Conservation (phyloP, 176 grass and related monocot genomes). For the Pontederia paniculata region DNA sequence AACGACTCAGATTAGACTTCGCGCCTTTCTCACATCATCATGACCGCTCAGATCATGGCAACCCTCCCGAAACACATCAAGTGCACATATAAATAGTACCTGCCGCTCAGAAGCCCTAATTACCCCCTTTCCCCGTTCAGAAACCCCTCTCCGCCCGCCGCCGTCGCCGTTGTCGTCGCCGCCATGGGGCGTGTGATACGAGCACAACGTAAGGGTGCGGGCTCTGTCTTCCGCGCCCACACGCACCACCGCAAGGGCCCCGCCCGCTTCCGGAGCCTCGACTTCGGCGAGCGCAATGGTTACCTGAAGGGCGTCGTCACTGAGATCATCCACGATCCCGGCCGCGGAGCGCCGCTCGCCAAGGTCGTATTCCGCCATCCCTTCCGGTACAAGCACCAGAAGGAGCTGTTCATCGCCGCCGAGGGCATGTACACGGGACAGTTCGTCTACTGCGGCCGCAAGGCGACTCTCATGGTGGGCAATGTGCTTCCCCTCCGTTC, state of each 20-base stretch:
- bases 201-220: slow-evolving; percentile 88
- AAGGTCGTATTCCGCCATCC: slow-evolving; percentile 89
- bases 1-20: too few species aligned
- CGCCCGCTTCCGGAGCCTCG: slow-evolving; percentile 72
- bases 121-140: not conserved
- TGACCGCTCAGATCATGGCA: not conserved
- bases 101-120: not conserved
- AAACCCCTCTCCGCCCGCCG: not conserved
- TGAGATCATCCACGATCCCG: slow-evolving; percentile 85
- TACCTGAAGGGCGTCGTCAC: slow-evolving; percentile 86
- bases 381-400: slow-evolving; percentile 88
- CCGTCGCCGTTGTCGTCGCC: not conserved
- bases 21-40: not conserved
- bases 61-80: not conserved
- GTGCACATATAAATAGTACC: not conserved
- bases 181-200: slow-evolving; percentile 91
- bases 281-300: slow-evolving; percentile 92
- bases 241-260: slow-evolving; percentile 98
- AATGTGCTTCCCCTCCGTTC: slow-evolving; percentile 71
- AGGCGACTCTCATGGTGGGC: slow-evolving; percentile 62
- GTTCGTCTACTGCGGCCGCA: slow-evolving; percentile 89
- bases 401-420: slow-evolving; percentile 86
- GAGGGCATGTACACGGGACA: slow-evolving; percentile 97
- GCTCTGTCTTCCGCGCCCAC: slow-evolving; percentile 85
- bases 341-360: slow-evolving; percentile 75